phyloP scores from a whole-genome alignment of 2,329 filamentous ascomycete genomes.

The Fusarium duplospermum region DNA sequence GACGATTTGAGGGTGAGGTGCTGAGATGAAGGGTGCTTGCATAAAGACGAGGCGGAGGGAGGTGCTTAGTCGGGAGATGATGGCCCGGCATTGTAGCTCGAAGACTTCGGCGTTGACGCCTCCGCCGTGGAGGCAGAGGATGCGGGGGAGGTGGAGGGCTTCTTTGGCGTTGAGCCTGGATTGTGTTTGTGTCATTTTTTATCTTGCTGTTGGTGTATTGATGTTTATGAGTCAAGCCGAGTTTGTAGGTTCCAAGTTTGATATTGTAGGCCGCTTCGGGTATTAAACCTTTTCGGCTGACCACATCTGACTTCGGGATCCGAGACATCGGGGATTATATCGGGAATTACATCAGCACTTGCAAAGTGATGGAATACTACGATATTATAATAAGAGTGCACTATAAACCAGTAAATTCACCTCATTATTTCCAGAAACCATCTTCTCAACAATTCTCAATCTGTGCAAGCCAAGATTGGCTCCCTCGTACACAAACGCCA shows the following conservation, averaged over 20 bases:
- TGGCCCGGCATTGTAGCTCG: constrained; percentile 71
- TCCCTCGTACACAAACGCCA: constrained; percentile 5
- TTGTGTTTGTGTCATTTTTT: constrained; percentile 35
- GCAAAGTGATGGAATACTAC: not conserved
- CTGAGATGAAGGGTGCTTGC: constrained; percentile 74
- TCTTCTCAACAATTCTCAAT: constrained; percentile 6
- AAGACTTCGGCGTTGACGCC: constrained; percentile 80
- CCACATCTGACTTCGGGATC: constrained; percentile 19
- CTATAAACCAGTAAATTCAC: not conserved
- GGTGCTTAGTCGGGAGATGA: constrained; percentile 59
- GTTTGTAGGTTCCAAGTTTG: constrained; percentile 7
- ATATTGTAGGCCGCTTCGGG: constrained; percentile 14
- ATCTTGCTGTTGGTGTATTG: not conserved
- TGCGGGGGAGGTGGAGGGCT: constrained; percentile 64
- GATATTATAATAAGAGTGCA: not conserved
- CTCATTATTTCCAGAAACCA: not conserved
- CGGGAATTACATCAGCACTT: not conserved
- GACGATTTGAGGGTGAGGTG: constrained; percentile 71
- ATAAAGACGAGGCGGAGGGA: constrained; percentile 79
- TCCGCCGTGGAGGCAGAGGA: constrained; percentile 85
- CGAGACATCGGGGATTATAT: constrained; percentile 4
- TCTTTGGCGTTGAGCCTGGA: constrained; percentile 10
- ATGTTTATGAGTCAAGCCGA: not conserved
- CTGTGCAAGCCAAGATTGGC: not conserved
- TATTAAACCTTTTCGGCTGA: constrained; percentile 22